Evolutionary conservation across 371 early-diverging fungal genomes (phyloP).

Genomic region (Encephalitozoon cuniculi): DNA sequence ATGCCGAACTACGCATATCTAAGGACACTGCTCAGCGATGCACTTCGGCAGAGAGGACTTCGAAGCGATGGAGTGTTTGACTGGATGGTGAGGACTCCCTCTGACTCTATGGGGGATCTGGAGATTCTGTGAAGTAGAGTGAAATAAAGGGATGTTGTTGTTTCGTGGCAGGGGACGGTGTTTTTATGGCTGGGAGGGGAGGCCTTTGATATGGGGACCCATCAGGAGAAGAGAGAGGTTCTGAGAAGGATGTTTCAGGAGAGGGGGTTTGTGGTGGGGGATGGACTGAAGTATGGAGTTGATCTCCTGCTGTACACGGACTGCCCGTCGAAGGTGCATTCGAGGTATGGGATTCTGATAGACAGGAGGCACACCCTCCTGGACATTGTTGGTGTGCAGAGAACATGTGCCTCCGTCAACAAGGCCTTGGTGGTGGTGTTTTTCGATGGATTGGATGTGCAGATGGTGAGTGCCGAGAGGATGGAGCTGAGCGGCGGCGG

Average conservation of each 20-base stretch:
- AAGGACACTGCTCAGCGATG: slow-evolving; percentile 80
- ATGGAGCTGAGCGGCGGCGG: not conserved
- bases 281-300: slow-evolving; percentile 57
- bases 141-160: not conserved
- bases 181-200: not conserved
- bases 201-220: not conserved
- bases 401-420: slow-evolving; percentile 29
- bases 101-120: not conserved
- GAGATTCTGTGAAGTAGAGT: not conserved
- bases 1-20: slow-evolving; percentile 94
- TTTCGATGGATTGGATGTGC: not conserved
- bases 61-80: slow-evolving; percentile 54
- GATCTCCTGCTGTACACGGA: slow-evolving; percentile 56
- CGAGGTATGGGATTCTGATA: slow-evolving; percentile 49
- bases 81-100: slow-evolving; percentile 30
- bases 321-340: slow-evolving; percentile 46
- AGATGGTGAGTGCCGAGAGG: not conserved
- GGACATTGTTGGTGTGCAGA: slow-evolving; percentile 30
- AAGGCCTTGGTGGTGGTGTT: slow-evolving; percentile 21
- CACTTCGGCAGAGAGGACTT: slow-evolving; percentile 75
- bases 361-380: slow-evolving; percentile 14
- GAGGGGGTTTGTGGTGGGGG: slow-evolving; percentile 32
- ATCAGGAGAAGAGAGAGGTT: not conserved
- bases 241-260: not conserved
- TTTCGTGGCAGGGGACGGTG: not conserved